Evolutionary conservation across 2,329 filamentous ascomycete genomes (phyloP), one percentile per base, ranked within the genome.

Genomic region (Neofusicoccum cordaticola): DNA sequence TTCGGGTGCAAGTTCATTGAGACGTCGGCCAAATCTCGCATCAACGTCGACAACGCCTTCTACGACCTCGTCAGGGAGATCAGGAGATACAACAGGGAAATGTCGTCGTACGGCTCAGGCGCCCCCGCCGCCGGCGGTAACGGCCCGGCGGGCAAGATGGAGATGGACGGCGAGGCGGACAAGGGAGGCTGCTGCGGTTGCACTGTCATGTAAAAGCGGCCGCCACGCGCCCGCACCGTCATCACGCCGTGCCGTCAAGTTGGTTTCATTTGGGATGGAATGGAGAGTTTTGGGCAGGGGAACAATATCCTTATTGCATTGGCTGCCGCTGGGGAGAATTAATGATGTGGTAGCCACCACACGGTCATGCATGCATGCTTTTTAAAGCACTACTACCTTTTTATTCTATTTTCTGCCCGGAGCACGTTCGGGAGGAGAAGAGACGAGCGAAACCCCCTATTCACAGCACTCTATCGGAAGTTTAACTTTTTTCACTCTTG

Each of bases 1-100:
- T 98, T 99, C 79, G 89, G 89, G 76, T 99, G 95, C 89, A 96
- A 95, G 77, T 99, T 98, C 83, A 96, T 98, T 82, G 95, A 99
- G 84, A 98, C 95, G 12, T 99, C 95, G 47, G 95, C 95, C 70
- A 99, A 98, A 83, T 96, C 93, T 68, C 90, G 94, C 78, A 96
- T 95, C 83, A 97, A 98, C 77, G 95, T 99, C 73, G 95, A 99
- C 81, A 93, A 96, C 81, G 93, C 94, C 63, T 99, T 99, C 82
- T 98, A 94, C 85, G 93, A 98, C 77, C 93, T 98, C 71, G 95
- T 99, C 66, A 90, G 95, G 77, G 95, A 98, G 79, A 99, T 99
- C 75, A 88, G 95, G 81, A 90, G 92, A 81, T 98, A 96, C 82
- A 98, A 99, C 87, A 94, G 95, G 78, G 94, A 98, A 77, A 96